Evolutionary conservation across 2,329 filamentous ascomycete species (phyloP).

Genomic region (Erysiphe pulchra): DNA sequence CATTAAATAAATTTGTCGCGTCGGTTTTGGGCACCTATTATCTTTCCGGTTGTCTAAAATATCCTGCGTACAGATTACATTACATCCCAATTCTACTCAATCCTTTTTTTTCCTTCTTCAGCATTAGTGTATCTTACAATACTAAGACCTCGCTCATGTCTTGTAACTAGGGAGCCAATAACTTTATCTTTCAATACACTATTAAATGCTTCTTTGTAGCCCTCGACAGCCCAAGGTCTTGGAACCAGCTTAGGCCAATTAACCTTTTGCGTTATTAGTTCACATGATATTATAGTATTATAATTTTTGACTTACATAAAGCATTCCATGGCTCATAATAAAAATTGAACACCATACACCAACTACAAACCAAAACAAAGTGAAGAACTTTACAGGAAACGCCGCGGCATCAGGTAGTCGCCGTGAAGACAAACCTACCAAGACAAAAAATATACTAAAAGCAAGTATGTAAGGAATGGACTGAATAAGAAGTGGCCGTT

Average conservation of each 20-base stretch:
- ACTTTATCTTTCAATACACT: conserved; percentile 64
- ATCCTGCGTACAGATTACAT: too few species aligned
- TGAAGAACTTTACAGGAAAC: conserved; percentile 62
- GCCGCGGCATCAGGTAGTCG: conserved; percentile 46
- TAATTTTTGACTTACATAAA: conserved; percentile 47
- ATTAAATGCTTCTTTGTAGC: conserved; percentile 63
- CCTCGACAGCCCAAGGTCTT: conserved; percentile 61
- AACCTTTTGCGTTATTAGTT: conserved; percentile 28
- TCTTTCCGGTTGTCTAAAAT: too few species aligned
- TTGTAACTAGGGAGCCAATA: conserved; percentile 46
- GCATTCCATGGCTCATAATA: conserved; percentile 60
- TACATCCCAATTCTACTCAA: conserved; percentile 25
- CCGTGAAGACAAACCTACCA: conserved; percentile 48
- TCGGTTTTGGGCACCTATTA: too few species aligned
- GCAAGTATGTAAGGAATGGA: conserved; percentile 68
- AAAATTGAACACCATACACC: conserved; percentile 51
- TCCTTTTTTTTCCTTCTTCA: conserved; percentile 96
- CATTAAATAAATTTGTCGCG: too few species aligned
- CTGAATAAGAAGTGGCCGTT: conserved; percentile 67
- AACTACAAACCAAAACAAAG: conserved; percentile 50
- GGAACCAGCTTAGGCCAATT: conserved; percentile 97
- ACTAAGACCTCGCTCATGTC: conserved; percentile 63
- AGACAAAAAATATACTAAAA: conserved; percentile 56
- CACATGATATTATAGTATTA: conserved; percentile 2
- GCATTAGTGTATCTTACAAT: conserved; percentile 59